Evolutionary conservation across 257 asterid genomes (phyloP), one percentile per base, ranked within the genome.

Genomic region (Capsicum chinense): DNA sequence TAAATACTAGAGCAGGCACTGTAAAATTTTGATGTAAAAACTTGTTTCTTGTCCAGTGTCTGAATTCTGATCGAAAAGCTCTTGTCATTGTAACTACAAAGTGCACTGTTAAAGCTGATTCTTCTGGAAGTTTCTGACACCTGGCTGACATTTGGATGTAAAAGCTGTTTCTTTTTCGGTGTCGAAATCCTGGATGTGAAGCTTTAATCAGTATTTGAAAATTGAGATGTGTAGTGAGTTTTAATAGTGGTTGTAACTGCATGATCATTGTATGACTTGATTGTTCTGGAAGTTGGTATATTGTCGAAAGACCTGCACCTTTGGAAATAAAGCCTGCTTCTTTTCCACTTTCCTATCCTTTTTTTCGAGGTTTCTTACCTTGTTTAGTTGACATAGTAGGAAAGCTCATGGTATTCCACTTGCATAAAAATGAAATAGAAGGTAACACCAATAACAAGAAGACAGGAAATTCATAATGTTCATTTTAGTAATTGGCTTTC

Each of bases 141-240:
- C 60, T 7, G 47, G 63, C 44, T 50, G 13, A 50, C 81, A 21
- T 52, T 74, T 74, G 21, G 81, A 74, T 6, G 80, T 48, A 73
- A 50, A 47, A 48, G 59, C 17, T 48, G 9, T 76, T 76, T 21
- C 47, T 47, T 13, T 70, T 70, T 70, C 16, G 56, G 37, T 9
- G 56, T 70, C 7, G 54, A 37, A 69, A 69, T 69, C 78, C 78
- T 69, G 10, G 54, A 37, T 39, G 52, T 54, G 7, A 69, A 15
- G 78, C 54, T 8, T 39, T 42, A 44, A 42, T 70, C 26, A 70
- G 56, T 17, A 44, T 16, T 14, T 70, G 9, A 70, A 70, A 42
- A 70, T 39, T 70, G 79, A 70, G 56, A 39, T 42, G 79, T 44
- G 79, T 70, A 42, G 52, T 67, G 21, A 67, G 76, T 67, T 67